These are phyloP conservation scores for Globisporangium ultimum DNA, from an alignment of 352 stramenopile species.

Conservation along the genomic window DNA sequence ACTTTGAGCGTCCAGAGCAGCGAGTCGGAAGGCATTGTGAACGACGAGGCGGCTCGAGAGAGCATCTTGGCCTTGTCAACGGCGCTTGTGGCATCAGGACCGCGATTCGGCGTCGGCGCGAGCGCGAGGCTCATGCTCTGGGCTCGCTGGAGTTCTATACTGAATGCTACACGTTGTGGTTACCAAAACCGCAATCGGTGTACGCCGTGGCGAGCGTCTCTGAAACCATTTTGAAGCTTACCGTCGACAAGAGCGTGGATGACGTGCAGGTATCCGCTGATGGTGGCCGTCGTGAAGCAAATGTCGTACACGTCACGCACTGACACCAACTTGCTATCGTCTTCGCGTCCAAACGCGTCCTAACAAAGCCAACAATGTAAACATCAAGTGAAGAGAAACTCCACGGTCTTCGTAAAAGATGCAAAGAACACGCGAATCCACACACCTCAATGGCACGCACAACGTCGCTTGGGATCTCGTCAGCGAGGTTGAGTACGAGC, in stretches of 20 bases:
- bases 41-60: constrained; percentile 7
- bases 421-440: neutral
- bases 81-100: neutral
- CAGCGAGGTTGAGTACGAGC: constrained; percentile 34
- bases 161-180: constrained; percentile 4
- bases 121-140: neutral
- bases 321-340: constrained; percentile 32
- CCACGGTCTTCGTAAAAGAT: no score
- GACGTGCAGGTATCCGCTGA: constrained; percentile 54
- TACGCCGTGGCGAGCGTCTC: no score
- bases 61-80: constrained; percentile 16
- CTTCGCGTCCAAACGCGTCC: constrained; percentile 40
- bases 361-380: constrained; percentile 5
- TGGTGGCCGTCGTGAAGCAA: constrained; percentile 54
- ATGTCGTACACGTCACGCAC: constrained; percentile 45
- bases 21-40: constrained; percentile 7
- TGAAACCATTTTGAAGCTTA: constrained; percentile 5
- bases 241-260: constrained; percentile 46
- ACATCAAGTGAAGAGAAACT: neutral
- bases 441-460: constrained; percentile 26
- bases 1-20: constrained; percentile 14
- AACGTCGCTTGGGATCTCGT: constrained; percentile 27
- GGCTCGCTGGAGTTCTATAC: constrained; percentile 2
- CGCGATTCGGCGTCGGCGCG: neutral
- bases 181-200: neutral